These are phyloP conservation scores for Aspergillus fijiensis DNA, from an alignment of 2,329 filamentous ascomycete species.

Conservation along the genomic window DNA sequence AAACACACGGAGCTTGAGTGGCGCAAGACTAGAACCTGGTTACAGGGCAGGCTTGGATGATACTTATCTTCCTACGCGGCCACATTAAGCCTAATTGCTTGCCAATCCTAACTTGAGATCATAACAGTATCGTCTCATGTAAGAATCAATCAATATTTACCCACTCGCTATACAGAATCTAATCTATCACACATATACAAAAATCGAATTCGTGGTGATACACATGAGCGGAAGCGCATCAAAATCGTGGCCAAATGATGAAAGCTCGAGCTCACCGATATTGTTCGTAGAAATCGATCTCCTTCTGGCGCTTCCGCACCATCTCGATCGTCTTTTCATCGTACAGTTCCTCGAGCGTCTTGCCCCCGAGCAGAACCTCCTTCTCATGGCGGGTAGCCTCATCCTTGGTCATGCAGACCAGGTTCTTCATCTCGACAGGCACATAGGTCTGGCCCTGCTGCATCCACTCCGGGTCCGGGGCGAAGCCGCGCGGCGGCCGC, in stretches of 20 bases:
- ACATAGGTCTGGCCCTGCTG: slow-evolving; percentile 72
- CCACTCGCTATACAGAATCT: too few relatives aligned
- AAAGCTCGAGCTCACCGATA: slow-evolving; percentile 41
- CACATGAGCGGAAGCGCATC: too few relatives aligned
- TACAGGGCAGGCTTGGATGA: too few relatives aligned
- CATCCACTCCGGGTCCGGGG: slow-evolving; percentile 60
- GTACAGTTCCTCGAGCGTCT: slow-evolving; percentile 71
- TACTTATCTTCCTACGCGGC: too few relatives aligned
- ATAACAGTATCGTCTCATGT: too few relatives aligned
- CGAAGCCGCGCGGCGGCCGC: slow-evolving; percentile 60
- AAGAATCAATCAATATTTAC: too few relatives aligned
- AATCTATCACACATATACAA: not conserved
- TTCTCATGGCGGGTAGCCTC: slow-evolving; percentile 79
- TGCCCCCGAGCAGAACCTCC: slow-evolving; percentile 69
- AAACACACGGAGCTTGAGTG: too few relatives aligned
- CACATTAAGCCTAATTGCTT: too few relatives aligned
- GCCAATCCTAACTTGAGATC: too few relatives aligned
- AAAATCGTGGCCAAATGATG: too few relatives aligned
- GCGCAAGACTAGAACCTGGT: too few relatives aligned
- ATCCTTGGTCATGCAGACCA: slow-evolving; percentile 93
- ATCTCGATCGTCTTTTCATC: slow-evolving; percentile 63
- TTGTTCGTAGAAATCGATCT: slow-evolving; percentile 60
- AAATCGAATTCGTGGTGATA: too few relatives aligned
- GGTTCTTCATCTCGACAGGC: slow-evolving; percentile 64
- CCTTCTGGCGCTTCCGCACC: slow-evolving; percentile 66